Evolutionary conservation across 805 yeast species (phyloP), one percentile per base, ranked within the genome.

Genomic region (Metschnikowia henanensis): DNA sequence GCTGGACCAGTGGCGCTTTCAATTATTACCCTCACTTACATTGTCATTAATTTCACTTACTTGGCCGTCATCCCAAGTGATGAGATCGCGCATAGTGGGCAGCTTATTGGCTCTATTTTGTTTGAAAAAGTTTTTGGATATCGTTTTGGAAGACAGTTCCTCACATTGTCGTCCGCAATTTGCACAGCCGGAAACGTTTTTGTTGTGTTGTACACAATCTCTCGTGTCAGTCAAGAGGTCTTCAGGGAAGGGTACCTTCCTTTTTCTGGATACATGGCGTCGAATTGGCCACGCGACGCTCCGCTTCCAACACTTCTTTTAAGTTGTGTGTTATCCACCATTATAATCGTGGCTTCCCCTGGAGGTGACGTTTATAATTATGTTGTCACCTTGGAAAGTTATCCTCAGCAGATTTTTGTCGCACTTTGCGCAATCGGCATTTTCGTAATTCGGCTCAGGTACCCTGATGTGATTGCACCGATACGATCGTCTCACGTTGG

Each of bases 241-340:
- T 80, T 82, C 51, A 66, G 84, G 44, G 86, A 81, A 52, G 87
- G 87, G 0, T 77, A 70, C 44, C 55, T 81, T 12, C 88, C 88
- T 8, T 77, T 66, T 43, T 72, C 83, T 3, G 56, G 53, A 18
- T 50, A 65, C 25, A 65, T 81, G 74, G 79, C 84, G 0, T 72
- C 79, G 6, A 81, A 81, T 49, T 70, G 73, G 68, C 83, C 82
- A 1, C 63, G 59, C 45, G 77, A 76, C 17, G 79, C 84, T 1
- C 87, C 88, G 2, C 56, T 81, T 18, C 76, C 76, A 15, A 65
- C 83, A 0, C 58, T 81, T 21, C 16, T 68, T 3, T 60, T 79
- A 37, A 76, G 80, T 39, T 59, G 73, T 13, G 26, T 56, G 4
- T 60, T 77, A 4, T 65, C 81, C 1, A 65, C 73, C 0, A 30